Percentiles rank a stretch among this genome's conserved stretches.
phyloP scores from a whole-genome alignment of 805 yeast genomes.

The Metschnikowia kofuensis region DNA sequence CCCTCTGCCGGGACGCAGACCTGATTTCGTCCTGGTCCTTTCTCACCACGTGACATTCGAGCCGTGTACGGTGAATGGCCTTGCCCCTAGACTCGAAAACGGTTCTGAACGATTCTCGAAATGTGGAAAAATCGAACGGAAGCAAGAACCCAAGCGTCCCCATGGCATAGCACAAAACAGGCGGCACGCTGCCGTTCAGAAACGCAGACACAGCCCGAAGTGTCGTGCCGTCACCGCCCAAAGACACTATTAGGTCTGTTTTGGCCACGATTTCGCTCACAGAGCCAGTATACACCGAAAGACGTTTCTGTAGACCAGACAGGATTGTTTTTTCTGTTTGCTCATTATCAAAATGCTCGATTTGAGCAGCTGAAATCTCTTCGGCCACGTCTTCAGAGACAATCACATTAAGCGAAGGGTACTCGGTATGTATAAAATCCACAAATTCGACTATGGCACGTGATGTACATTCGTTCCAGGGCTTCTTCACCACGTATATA shows the following conservation, averaged over 20 bases:
- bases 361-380: slow-evolving; percentile 43
- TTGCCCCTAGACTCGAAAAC: slow-evolving; percentile 68
- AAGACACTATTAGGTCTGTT: slow-evolving; percentile 77
- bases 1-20: background rate
- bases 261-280: slow-evolving; percentile 54
- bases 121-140: slow-evolving; percentile 76
- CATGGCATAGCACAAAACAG: slow-evolving; percentile 81
- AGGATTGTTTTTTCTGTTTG: background rate
- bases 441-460: slow-evolving; percentile 67
- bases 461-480: slow-evolving; percentile 65
- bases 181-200: slow-evolving; percentile 74
- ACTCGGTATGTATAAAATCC: slow-evolving; percentile 52
- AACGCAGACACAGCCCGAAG: slow-evolving; percentile 79
- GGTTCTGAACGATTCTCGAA: slow-evolving; percentile 55
- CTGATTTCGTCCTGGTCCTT: slow-evolving; percentile 12
- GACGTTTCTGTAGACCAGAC: background rate
- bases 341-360: background rate
- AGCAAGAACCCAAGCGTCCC: slow-evolving; percentile 88
- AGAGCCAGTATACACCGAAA: slow-evolving; percentile 54
- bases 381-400: slow-evolving; percentile 71
- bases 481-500: slow-evolving; percentile 80
- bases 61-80: slow-evolving; percentile 72
- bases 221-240: slow-evolving; percentile 98
- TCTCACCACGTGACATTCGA: slow-evolving; percentile 69
- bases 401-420: slow-evolving; percentile 75